phyloP scores from a whole-genome alignment of 495 filamentous ascomycete genomes.

The Xylaria bambusicola region DNA sequence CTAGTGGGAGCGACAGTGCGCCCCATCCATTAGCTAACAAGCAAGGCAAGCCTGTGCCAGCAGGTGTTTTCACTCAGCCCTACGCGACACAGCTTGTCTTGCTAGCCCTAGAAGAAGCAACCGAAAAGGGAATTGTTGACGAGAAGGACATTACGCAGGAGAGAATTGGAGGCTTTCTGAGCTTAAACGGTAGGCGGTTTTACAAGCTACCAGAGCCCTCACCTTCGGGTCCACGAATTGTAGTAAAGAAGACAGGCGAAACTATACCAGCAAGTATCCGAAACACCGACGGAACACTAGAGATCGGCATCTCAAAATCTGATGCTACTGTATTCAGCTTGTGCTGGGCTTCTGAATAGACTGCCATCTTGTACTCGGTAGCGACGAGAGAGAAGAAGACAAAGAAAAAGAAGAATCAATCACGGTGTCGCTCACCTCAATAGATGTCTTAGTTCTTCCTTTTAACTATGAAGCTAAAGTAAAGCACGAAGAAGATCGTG shows the following conservation, averaged over 20 bases:
- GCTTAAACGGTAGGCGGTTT: conserved; percentile 71
- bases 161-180: conserved; percentile 72
- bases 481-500: not conserved
- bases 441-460: no score
- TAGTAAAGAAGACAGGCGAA: conserved; percentile 62
- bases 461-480: no score
- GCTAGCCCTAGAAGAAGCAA: conserved; percentile 69
- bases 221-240: conserved; percentile 54
- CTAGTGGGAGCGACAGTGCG: conserved; percentile 61
- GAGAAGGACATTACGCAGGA: conserved; percentile 70
- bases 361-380: no score
- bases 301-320: conserved; percentile 68
- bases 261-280: conserved; percentile 55
- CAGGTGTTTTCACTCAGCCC: conserved; percentile 91
- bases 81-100: conserved; percentile 76
- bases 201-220: conserved; percentile 57
- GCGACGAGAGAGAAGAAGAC: no score
- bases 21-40: conserved; percentile 79
- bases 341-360: conserved; percentile 5
- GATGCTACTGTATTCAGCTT: conserved; percentile 32
- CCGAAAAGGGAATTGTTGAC: conserved; percentile 64
- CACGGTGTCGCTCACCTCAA: no score
- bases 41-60: conserved; percentile 52
- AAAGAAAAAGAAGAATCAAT: no score
- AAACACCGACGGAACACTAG: conserved; percentile 52